phyloP scores from a whole-genome alignment of 768 basidiomycete species.

The Phylloporus sp. region DNA sequence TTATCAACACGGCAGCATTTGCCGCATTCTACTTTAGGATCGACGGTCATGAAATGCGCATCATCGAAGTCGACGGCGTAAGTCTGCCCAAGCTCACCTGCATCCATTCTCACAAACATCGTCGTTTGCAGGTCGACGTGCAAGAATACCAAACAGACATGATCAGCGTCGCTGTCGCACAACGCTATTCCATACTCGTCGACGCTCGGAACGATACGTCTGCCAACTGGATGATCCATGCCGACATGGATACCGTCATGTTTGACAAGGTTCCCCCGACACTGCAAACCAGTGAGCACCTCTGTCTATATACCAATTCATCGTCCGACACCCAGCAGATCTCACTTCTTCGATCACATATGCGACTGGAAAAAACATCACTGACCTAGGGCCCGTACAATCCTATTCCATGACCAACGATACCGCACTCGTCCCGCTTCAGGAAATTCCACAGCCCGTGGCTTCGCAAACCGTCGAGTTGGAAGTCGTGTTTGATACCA shows the following conservation, averaged over 20 bases:
- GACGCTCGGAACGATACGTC: conserved; percentile 82
- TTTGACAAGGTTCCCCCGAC: conserved; percentile 75
- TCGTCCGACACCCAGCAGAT: conserved; percentile 40
- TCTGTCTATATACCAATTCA: neutral
- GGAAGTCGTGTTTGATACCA: conserved; percentile 75
- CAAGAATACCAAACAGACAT: conserved; percentile 68
- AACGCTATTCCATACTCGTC: conserved; percentile 91
- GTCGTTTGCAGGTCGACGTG: too few species aligned
- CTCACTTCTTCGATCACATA: conserved; percentile 84
- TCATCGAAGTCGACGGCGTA: conserved; percentile 83
- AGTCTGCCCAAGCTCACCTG: conserved; percentile 21
- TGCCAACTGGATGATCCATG: conserved; percentile 84
- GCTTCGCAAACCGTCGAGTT: conserved; percentile 61
- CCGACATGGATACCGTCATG: conserved; percentile 87
- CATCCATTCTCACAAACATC: conserved; percentile 41
- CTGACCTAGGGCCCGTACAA: conserved; percentile 49
- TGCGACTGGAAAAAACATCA: conserved; percentile 44
- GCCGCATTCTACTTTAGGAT: conserved; percentile 82
- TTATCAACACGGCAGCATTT: conserved; percentile 81
- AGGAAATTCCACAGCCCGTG: conserved; percentile 42
- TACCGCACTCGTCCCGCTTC: conserved; percentile 59
- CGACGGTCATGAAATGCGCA: conserved; percentile 79
- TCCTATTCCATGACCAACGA: conserved; percentile 64
- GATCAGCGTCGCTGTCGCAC: conserved; percentile 75
- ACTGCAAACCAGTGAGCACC: conserved; percentile 65